A percentile compares a stretch with the other conserved stretches of the same genome.
These are phyloP conservation scores for Adansonia madagascariensis DNA, from an alignment of 441 rosid genomes.

Conservation along the genomic window DNA sequence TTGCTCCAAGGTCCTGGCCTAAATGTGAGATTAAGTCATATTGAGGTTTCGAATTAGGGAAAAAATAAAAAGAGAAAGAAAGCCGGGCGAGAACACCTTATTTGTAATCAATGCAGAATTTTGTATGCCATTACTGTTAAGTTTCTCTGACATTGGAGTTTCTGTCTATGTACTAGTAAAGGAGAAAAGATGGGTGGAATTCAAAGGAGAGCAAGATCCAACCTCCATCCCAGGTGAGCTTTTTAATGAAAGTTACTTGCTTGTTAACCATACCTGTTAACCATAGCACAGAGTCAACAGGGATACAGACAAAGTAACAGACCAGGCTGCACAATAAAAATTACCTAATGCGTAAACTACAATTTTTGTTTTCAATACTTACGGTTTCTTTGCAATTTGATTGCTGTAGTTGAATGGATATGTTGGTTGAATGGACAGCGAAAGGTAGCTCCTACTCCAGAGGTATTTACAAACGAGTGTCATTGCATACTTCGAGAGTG, in stretches of 20 bases:
- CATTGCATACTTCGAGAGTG: background rate
- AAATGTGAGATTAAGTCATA: background rate
- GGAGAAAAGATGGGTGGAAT: slow-evolving; percentile 92
- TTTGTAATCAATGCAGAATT: background rate
- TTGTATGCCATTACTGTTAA: background rate
- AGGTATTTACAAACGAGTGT: slow-evolving; percentile 45
- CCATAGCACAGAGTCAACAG: slow-evolving; percentile 9
- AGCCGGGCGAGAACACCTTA: background rate
- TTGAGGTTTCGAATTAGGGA: background rate
- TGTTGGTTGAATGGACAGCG: slow-evolving; percentile 98
- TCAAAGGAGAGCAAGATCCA: slow-evolving; percentile 87
- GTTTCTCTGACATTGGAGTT: slow-evolving; percentile 20
- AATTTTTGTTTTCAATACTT: background rate
- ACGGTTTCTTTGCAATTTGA: slow-evolving; percentile 26
- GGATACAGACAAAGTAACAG: background rate
- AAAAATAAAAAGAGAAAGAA: background rate
- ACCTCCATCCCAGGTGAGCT: slow-evolving; percentile 76
- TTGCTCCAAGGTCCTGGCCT: background rate
- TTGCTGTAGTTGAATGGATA: slow-evolving; percentile 89
- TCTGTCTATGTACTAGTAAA: slow-evolving; percentile 60
- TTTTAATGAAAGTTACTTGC: background rate
- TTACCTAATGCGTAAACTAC: background rate
- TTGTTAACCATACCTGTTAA: background rate
- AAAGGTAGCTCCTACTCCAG: slow-evolving; percentile 78
- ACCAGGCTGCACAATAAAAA: background rate